Base-by-base conservation (phyloP, 495 filamentous ascomycete genomes). In the Filosporella fistucella region DNA sequence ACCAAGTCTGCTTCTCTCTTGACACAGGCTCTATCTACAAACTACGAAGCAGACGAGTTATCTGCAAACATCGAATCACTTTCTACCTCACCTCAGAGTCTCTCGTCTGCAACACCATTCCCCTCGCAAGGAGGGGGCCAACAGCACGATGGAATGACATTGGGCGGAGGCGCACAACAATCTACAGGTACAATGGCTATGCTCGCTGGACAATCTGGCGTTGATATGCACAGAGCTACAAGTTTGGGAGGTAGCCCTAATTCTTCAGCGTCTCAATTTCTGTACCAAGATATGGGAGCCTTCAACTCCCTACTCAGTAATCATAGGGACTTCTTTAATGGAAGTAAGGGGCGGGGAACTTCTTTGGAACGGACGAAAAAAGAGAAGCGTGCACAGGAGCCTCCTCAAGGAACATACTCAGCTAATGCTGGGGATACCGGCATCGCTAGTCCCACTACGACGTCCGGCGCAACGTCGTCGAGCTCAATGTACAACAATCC, bases 351-450 rank as follows among this genome's bases (percentile, higher is more conserved):
- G 43, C 18, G 63, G 18, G 53, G 56, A 23, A 61, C 52, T 12
- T 69, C 72, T 18, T 51, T 67, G 11, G 70, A 74, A 46, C 54
- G 68, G 13, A 65, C 68, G 11, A 65, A 74, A 18, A 67, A 63
- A 39, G 70, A 76, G 51, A 59, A 61, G 45, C 58, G 59, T 20
- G 23, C 64, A 34, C 59, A 59, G 34, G 51, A 45, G 33, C 24
- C 43, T 52, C 49, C 63, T 11, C 59, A 63, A 28, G 49, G 43
- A 30, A 14, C 23, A 8, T 51, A 40, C 42, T 51, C 49, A 10
- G 40, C 32, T 14, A 68, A 66, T 45, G 36, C 59, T 39, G 65
- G 64, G 12, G 65, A 70, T 42, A 67, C 64, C 39, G 59, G 50
- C 24, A 56, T 64, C 29, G 49, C 57, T n/a, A 43, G 40, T 29